phyloP scores from a whole-genome alignment of 768 basidiomycete genomes.

The Chalciporus chontae region DNA sequence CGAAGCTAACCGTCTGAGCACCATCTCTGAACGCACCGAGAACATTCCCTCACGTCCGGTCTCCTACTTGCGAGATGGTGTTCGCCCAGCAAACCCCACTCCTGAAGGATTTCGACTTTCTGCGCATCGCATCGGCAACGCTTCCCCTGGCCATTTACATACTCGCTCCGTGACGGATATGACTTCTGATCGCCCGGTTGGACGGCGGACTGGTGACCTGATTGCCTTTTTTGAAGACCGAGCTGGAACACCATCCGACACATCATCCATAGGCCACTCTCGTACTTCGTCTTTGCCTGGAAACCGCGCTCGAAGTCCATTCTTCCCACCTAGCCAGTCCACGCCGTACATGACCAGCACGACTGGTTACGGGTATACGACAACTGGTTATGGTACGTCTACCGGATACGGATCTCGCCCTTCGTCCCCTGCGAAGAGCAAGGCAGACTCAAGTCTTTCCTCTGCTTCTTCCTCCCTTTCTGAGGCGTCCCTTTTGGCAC shows the following conservation, averaged over 20 bases:
- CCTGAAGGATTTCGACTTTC: conserved; percentile 49
- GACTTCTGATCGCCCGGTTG: conserved; percentile 40
- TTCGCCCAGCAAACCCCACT: conserved; percentile 36
- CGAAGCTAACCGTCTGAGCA: conserved; percentile 57
- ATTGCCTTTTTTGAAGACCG: conserved; percentile 71
- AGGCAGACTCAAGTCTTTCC: conserved; percentile 30
- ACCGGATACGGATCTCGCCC: conserved; percentile 40
- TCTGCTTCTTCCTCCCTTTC: conserved; percentile 21
- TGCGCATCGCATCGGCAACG: conserved; percentile 34
- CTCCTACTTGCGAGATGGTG: conserved; percentile 37
- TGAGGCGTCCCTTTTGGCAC: conserved; percentile 44
- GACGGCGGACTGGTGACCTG: conserved; percentile 62
- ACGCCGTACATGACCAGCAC: conserved; percentile 38
- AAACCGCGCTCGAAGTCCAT: conserved; percentile 27
- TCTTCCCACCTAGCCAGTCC: conserved; percentile 34
- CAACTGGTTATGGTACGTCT: conserved; percentile 29
- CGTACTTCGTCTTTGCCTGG: conserved; percentile 53
- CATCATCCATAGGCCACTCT: conserved; percentile 41
- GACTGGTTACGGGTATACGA: conserved; percentile 34
- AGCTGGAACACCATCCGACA: conserved; percentile 37
- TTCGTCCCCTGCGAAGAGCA: conserved; percentile 46
- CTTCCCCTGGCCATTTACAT: conserved; percentile 42
- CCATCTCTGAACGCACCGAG: conserved; percentile 77
- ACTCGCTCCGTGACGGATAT: conserved; percentile 60
- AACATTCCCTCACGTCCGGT: conserved; percentile 56